A percentile compares a stretch with the other conserved stretches of the same genome.
Evolutionary conservation across 345 rosid genomes (phyloP).

Genomic region (Citrus sinensis): DVS_A1.0 CM039165.1:29607501-29608000

Average conservation of each 20-base stretch:
- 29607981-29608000: not conserved
- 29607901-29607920: slow-evolving; percentile 19
- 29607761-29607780: not conserved
- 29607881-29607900: slow-evolving; percentile 6
- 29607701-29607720: slow-evolving; percentile 17
- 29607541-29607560: too few species aligned
- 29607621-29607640: not conserved
- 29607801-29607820: slow-evolving; percentile 9
- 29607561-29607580: slow-evolving; percentile 3
- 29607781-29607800: not conserved
- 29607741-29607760: slow-evolving; percentile 18
- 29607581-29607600: too few species aligned
- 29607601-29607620: not conserved
- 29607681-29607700: not conserved
- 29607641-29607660: not conserved
- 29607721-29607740: slow-evolving; percentile 27
- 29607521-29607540: not conserved
- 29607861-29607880: slow-evolving; percentile 1
- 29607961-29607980: slow-evolving; percentile 1
- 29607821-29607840: slow-evolving; percentile 6
- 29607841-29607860: slow-evolving; percentile 17
- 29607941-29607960: slow-evolving; percentile 8
- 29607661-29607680: slow-evolving; percentile 3
- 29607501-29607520: too few species aligned
- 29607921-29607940: slow-evolving; percentile 10